Percentiles rank a stretch among this genome's conserved stretches.
Conservation (phyloP, 2,329 filamentous ascomycete genomes). For the Apiospora arundinis region DNA sequence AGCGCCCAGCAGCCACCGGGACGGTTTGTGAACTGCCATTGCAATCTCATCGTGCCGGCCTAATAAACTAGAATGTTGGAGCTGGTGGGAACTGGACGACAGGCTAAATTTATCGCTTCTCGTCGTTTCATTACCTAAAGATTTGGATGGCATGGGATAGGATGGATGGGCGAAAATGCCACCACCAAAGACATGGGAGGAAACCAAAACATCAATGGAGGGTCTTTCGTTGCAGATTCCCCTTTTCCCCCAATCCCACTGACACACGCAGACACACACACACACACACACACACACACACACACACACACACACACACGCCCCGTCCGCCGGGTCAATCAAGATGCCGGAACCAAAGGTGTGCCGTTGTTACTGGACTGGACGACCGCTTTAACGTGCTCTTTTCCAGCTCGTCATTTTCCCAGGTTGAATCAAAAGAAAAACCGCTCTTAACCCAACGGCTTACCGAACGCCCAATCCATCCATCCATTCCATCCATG, state of each 20-base stretch:
- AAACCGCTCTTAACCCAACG: not conserved
- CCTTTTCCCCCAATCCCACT: not conserved
- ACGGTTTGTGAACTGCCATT: conserved; percentile 3
- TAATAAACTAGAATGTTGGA: not conserved
- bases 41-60: not conserved
- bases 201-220: not conserved
- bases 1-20: conserved; percentile 1
- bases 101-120: not conserved
- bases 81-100: not conserved
- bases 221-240: conserved; percentile 1
- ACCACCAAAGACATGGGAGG: not conserved
- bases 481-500: not conserved
- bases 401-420: not conserved
- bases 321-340: conserved; percentile 10
- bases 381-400: not conserved
- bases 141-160: not conserved
- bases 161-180: not conserved
- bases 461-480: conserved; percentile 1
- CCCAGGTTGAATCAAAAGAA: not conserved
- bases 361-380: not conserved
- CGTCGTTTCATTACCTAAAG: not conserved
- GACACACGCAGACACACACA: not conserved
- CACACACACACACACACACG: too few species aligned
- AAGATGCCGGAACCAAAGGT: not conserved
- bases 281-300: not conserved